phyloP scores from a whole-genome alignment of 179 eudicot genomes.

The Dionaea muscipula region DNA sequence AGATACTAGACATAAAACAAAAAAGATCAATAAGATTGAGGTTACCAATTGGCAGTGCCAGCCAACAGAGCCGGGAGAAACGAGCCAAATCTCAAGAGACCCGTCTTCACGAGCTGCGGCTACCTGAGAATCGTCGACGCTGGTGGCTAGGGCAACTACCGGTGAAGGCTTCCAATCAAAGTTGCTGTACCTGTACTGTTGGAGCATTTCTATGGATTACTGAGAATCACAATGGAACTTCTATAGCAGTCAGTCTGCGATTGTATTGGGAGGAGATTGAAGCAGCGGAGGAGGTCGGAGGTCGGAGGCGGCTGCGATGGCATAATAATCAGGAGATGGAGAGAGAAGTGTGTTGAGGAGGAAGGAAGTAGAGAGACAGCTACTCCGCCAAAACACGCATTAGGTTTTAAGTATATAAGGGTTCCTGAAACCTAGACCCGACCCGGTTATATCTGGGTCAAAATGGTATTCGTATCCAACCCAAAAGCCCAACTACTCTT shows the following conservation, averaged over 20 bases:
- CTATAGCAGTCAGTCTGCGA: not conserved
- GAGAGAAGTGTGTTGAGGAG: not conserved
- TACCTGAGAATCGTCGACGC: conserved; percentile 69
- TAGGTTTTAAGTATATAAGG: too few relatives aligned
- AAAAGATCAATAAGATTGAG: not conserved
- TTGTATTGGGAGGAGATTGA: not conserved
- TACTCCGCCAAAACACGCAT: too few relatives aligned
- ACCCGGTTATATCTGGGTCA: too few relatives aligned
- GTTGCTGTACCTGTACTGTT: conserved; percentile 30
- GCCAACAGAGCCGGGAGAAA: conserved; percentile 92
- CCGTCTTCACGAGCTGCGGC: conserved; percentile 97
- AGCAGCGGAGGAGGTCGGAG: too few relatives aligned
- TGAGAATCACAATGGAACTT: not conserved
- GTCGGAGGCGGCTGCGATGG: not conserved
- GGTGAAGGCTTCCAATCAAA: conserved; percentile 75
- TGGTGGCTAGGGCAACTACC: conserved; percentile 73
- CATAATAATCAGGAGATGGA: not conserved
- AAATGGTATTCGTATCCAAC: too few relatives aligned
- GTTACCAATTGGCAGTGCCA: conserved; percentile 96
- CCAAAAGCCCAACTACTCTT: too few relatives aligned
- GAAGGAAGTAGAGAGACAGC: too few relatives aligned
- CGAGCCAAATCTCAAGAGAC: conserved; percentile 92
- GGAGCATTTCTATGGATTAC: conserved; percentile 8
- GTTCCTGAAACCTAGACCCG: too few relatives aligned
- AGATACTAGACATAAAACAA: not conserved